These are phyloP conservation scores for Graphilbum sp. DNA, from an alignment of 2,329 filamentous ascomycete genomes.

Conservation along the genomic window DNA sequence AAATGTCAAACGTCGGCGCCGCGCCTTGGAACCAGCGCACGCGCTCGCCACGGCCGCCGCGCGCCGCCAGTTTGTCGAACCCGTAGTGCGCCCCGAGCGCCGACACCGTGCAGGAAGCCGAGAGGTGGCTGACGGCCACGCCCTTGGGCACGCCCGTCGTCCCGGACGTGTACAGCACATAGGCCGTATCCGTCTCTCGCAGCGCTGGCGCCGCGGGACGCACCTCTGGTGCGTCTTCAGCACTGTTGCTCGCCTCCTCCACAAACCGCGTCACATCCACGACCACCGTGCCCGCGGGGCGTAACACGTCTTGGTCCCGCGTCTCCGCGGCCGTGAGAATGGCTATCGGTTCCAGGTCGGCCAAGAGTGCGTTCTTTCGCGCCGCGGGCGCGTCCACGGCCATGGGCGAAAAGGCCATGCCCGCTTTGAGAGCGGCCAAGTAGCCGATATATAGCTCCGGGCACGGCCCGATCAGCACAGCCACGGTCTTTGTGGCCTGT, in stretches of 20 bases:
- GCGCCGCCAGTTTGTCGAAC: not conserved
- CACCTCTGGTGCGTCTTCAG: not conserved
- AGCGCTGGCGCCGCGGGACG: too few relatives aligned
- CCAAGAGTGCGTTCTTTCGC: slow-evolving; percentile 13
- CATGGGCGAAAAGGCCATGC: slow-evolving; percentile 20
- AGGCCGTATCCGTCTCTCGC: slow-evolving; percentile 20
- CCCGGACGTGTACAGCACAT: slow-evolving; percentile 39
- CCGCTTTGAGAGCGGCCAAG: slow-evolving; percentile 19
- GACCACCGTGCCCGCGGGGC: too few relatives aligned
- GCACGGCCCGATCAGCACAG: slow-evolving; percentile 10
- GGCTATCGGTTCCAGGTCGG: not conserved
- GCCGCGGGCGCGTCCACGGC: slow-evolving; percentile 18
- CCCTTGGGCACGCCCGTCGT: slow-evolving; percentile 45
- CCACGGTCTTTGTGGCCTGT: slow-evolving; percentile 3
- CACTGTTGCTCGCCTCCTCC: too few relatives aligned
- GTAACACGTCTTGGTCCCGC: too few relatives aligned
- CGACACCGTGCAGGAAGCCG: slow-evolving; percentile 16
- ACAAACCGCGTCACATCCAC: too few relatives aligned
- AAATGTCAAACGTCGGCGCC: slow-evolving; percentile 16
- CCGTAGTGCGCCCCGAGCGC: slow-evolving; percentile 12
- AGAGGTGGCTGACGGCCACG: slow-evolving; percentile 36
- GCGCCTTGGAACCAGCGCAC: slow-evolving; percentile 22
- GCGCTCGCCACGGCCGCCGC: too few relatives aligned
- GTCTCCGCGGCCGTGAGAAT: not conserved
- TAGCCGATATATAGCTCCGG: slow-evolving; percentile 22